Evolutionary conservation across 371 early-diverging fungal genomes (phyloP).

Genomic region (Mucor lusitanicus): DNA sequence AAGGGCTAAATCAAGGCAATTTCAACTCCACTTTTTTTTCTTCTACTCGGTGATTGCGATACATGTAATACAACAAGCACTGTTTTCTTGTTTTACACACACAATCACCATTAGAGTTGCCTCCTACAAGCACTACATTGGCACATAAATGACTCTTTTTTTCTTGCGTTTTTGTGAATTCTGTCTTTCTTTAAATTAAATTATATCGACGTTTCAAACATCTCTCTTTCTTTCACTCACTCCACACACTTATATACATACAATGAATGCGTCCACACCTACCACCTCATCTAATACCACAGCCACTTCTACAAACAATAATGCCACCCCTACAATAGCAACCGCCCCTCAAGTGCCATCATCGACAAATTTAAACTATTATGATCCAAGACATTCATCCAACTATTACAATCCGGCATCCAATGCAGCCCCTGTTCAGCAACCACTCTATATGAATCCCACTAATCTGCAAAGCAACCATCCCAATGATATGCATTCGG

Average conservation of each 20-base stretch:
- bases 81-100: background rate
- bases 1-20: constrained; percentile 9
- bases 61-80: background rate
- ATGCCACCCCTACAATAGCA: constrained; percentile 7
- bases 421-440: constrained; percentile 7
- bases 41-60: background rate
- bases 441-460: constrained; percentile 1
- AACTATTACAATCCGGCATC: constrained; percentile 2
- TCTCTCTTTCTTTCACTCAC: background rate
- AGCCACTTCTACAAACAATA: background rate
- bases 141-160: constrained; percentile 3
- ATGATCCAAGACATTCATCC: constrained; percentile 14
- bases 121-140: background rate
- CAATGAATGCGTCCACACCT: background rate
- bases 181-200: constrained; percentile 6
- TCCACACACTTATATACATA: background rate
- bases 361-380: constrained; percentile 20
- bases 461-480: background rate
- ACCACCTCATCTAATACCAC: background rate
- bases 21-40: constrained; percentile 4
- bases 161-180: constrained; percentile 13
- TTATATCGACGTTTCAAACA: background rate
- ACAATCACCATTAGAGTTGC: background rate
- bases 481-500: constrained; percentile 10
- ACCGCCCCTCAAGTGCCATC: constrained; percentile 27